Evolutionary conservation across 1,284 basidiomycete genomes (phyloP), one percentile per base, ranked within the genome.

Genomic region (Volvariella volvacea): DNA sequence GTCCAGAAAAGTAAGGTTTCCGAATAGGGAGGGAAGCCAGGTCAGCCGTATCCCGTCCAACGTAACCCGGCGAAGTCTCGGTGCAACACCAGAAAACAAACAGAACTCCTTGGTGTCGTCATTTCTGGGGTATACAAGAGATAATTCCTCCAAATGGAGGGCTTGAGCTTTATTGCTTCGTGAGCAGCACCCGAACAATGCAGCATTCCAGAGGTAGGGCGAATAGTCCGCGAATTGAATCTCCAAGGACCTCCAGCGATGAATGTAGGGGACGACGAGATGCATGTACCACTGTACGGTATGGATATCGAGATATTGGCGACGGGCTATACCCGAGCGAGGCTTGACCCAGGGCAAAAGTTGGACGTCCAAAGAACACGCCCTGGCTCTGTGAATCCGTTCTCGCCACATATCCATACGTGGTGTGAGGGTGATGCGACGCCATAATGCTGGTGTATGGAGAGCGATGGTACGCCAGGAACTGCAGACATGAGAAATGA

Each of bases 31-130:
- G 16, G 80, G 73, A 3, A 73, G 57, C 80, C 82, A 83, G 4
- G 67, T 60, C 32, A 86, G 56, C 43, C 78, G 71, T 41, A 84
- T 71, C 2, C 83, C 83, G 46, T 80, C 73, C n/a, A 85, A 47
- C 1, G 72, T 75, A 33, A 73, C 66, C 15, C 67, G 66, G 32
- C 69, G 64, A 9, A 86, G 65, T 19, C 63, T 68, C 2, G 83
- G 83, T 1, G 81, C 71, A 50, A 67, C 61, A n/a, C 77, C 80
- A 30, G 70, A 70, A 58, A 86, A 86, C 34, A 83, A 69, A 39
- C 64, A 61, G 49, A 80, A 85, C 55, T 80, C 76, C 56, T 78
- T 78, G 15, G 69, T 66, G 55, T 84, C 81, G 50, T 85, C 82
- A 53, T 85, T 85, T 38, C 63, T 63, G 16, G 76, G 74, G 55